Percentiles rank a stretch among this genome's conserved stretches.
These are phyloP conservation scores for Yarrowia sp. DNA, from an alignment of 805 yeast genomes.

Conservation along the genomic window DNA sequence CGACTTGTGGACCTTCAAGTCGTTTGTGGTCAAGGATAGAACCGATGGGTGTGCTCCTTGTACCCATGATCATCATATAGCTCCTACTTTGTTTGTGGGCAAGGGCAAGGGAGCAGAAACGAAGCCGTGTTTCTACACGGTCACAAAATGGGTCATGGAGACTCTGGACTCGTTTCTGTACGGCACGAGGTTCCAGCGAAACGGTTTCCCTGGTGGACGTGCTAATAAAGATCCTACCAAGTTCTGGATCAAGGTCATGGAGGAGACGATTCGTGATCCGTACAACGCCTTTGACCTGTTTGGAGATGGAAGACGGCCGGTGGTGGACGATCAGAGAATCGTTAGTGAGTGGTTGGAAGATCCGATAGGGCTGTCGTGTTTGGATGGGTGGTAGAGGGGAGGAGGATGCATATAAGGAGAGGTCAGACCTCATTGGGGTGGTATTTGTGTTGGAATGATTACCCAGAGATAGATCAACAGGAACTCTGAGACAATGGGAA, in stretches of 20 bases:
- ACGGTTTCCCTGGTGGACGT: background rate
- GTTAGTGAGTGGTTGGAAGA: background rate
- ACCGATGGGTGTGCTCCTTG: background rate
- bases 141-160: background rate
- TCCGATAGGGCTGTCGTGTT: background rate
- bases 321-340: background rate
- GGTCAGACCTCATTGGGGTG: too few relatives aligned
- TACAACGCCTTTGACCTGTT: background rate
- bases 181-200: background rate
- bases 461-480: too few relatives aligned
- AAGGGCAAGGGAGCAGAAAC: too few relatives aligned
- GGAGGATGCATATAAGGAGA: too few relatives aligned
- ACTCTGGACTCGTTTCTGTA: background rate
- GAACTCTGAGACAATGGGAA: too few relatives aligned
- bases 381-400: background rate
- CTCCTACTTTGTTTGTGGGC: background rate
- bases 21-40: background rate
- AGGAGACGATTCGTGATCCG: background rate
- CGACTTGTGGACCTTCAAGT: background rate
- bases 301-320: background rate
- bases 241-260: background rate
- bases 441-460: too few relatives aligned
- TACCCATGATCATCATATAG: background rate
- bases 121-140: background rate
- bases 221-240: background rate